Percentiles rank a stretch among this genome's conserved stretches.
Evolutionary conservation across 768 basidiomycete genomes (phyloP).

Genomic region (Tricholoma terreum): DNA sequence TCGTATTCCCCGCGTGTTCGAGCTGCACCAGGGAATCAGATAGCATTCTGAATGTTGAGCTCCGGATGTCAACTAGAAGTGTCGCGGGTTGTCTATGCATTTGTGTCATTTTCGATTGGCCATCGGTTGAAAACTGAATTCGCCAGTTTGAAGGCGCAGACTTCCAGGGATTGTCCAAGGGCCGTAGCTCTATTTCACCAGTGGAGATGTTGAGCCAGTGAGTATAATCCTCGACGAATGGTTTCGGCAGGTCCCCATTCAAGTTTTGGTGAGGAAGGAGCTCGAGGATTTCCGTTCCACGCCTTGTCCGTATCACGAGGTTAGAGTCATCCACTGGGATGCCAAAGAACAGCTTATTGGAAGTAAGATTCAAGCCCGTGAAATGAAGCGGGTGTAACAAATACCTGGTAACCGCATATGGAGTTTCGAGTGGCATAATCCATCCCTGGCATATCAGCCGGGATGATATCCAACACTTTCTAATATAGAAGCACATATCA

Average conservation of each 20-base stretch:
- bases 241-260: constrained; percentile 25
- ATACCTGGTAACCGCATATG: not conserved
- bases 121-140: constrained; percentile 17
- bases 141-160: constrained; percentile 26
- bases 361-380: constrained; percentile 3
- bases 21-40: constrained; percentile 16
- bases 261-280: constrained; percentile 31
- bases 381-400: not conserved
- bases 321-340: constrained; percentile 10
- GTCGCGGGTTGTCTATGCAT: constrained; percentile 6
- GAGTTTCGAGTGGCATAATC: constrained; percentile 25
- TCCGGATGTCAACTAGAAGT: constrained; percentile 25
- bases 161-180: constrained; percentile 25
- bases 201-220: constrained; percentile 33
- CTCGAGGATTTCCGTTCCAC: constrained; percentile 22
- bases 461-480: constrained; percentile 34
- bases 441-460: constrained; percentile 31
- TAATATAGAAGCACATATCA: constrained; percentile 3
- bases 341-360: constrained; percentile 30
- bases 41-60: constrained; percentile 20
- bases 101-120: constrained; percentile 3
- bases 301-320: constrained; percentile 30
- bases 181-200: constrained; percentile 31
- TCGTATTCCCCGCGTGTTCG: constrained; percentile 15
- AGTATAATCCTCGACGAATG: constrained; percentile 24